A percentile compares a stretch with the other conserved stretches of the same genome.
phyloP scores from a whole-genome alignment of 208 protist genomes.

The Leishmania guyanensis region DNA sequence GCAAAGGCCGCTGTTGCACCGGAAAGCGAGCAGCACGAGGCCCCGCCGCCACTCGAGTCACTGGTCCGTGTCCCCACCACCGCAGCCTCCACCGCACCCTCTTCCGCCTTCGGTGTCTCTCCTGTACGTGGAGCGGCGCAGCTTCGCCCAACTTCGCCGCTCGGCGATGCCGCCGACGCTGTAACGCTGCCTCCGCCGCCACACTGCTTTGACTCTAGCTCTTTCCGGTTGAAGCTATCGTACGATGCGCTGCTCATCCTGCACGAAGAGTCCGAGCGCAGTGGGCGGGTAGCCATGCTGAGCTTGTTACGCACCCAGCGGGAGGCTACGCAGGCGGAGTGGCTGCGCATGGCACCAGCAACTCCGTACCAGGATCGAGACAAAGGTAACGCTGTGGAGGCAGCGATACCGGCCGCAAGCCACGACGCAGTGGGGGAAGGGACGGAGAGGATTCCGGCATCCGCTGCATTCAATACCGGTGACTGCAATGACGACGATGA shows the following conservation, averaged over 20 bases:
- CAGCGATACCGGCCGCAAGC: background rate
- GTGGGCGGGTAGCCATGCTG: slow-evolving; percentile 15
- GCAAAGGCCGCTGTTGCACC: background rate
- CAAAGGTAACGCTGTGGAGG: background rate
- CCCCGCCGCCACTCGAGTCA: background rate
- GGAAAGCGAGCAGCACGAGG: background rate
- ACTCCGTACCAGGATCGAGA: background rate
- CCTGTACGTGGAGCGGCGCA: background rate
- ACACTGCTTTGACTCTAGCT: slow-evolving; percentile 65
- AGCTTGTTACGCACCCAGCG: slow-evolving; percentile 19
- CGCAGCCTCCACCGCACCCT: background rate
- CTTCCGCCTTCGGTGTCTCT: background rate
- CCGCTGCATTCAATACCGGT: background rate
- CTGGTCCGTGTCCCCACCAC: background rate
- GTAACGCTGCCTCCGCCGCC: slow-evolving; percentile 7
- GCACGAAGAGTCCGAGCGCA: slow-evolving; percentile 31
- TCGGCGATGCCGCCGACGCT: slow-evolving; percentile 1
- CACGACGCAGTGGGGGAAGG: background rate
- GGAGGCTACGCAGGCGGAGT: slow-evolving; percentile 17
- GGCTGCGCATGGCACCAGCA: slow-evolving; percentile 4
- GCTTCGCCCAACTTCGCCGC: background rate
- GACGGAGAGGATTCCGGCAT: background rate
- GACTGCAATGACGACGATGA: background rate
- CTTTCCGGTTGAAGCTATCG: slow-evolving; percentile 67
- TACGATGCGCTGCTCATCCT: slow-evolving; percentile 58